Conservation (phyloP, 805 yeast species). For the Myxozyma mucilagina region DNA sequence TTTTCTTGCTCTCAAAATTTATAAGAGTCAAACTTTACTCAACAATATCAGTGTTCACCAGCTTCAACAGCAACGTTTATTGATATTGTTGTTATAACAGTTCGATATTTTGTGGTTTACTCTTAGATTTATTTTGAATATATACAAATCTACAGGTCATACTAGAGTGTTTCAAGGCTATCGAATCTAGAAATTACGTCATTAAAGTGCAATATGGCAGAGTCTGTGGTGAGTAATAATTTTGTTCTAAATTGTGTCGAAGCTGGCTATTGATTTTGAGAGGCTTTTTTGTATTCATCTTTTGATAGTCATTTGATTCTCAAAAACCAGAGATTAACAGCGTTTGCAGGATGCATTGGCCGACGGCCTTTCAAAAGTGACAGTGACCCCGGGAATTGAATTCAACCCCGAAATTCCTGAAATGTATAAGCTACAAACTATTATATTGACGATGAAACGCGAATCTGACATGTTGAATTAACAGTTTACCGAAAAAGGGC, state of each 20-base stretch:
- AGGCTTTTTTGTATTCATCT: neutral
- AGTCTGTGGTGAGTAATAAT: neutral
- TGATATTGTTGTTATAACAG: too few relatives aligned
- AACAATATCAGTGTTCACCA: too few relatives aligned
- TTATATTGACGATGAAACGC: too few relatives aligned
- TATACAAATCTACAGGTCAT: too few relatives aligned
- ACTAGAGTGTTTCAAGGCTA: too few relatives aligned
- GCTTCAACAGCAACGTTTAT: too few relatives aligned
- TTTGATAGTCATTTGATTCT: neutral
- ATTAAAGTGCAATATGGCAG: neutral
- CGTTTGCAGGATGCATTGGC: conserved; percentile 10
- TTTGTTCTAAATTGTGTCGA: neutral
- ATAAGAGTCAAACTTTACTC: too few relatives aligned
- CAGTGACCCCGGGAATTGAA: conserved; percentile 14
- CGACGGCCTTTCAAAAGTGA: conserved; percentile 14
- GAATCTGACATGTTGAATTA: neutral
- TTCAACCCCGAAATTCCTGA: conserved; percentile 19
- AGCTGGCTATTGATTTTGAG: neutral
- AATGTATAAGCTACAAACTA: conserved; percentile 14
- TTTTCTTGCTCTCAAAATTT: too few relatives aligned
- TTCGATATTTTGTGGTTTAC: too few relatives aligned
- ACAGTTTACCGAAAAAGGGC: conserved; percentile 58
- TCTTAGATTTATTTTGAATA: too few relatives aligned
- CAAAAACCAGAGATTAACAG: neutral
- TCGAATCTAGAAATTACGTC: too few relatives aligned